Evolutionary conservation across 306 rosid species (phyloP), one percentile per base, ranked within the genome.

Genomic region (Quercus cerris): DNA sequence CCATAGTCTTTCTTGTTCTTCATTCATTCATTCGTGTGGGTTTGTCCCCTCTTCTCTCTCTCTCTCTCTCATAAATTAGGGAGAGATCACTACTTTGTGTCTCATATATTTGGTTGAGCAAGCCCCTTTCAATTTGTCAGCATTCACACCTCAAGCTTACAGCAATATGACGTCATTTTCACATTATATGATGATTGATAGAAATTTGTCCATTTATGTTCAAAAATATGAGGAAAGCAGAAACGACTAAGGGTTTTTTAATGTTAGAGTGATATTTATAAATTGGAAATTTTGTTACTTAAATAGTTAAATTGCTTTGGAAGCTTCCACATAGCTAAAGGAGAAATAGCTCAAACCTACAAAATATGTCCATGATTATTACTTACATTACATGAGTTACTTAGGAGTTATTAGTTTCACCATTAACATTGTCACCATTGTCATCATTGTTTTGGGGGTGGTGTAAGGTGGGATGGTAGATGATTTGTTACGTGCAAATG

Each of bases 71-170:
- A 31, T 59, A 71, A 83, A 44, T 80, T 83, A 79, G 85, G 83
- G 62, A 91, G 82, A 87, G 87, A 82, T 86, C 91, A 89, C 90
- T 89, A 85, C 84, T 86, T 86, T 81, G 68, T 89, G 90, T 89
- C 87, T 77, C 54, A 49, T 49, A 51, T 46, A 8, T 68, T 61
- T 38, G 22, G 67, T 67, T 74, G 44, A 52, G 51, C 52, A 69
- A 44, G 67, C 28, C 57, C 77, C 81, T 83, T 75, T 74, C 66
- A 14, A 38, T 80, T 90, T 90, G 91, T 89, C 91, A 66, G 7
- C 75, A 87, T 71, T 78, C 81, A 78, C 86, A 91, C 92, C 90
- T 86, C 91, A 85, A 69, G 85, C 93, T 91, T 86, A 91, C 89
- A 54, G 6, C 87, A 79, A 61, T 54, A 66, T 90, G 94, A 91